These are phyloP conservation scores for Nakataea oryzae DNA, from an alignment of 2,329 filamentous ascomycete genomes.

Conservation along the genomic window DNA sequence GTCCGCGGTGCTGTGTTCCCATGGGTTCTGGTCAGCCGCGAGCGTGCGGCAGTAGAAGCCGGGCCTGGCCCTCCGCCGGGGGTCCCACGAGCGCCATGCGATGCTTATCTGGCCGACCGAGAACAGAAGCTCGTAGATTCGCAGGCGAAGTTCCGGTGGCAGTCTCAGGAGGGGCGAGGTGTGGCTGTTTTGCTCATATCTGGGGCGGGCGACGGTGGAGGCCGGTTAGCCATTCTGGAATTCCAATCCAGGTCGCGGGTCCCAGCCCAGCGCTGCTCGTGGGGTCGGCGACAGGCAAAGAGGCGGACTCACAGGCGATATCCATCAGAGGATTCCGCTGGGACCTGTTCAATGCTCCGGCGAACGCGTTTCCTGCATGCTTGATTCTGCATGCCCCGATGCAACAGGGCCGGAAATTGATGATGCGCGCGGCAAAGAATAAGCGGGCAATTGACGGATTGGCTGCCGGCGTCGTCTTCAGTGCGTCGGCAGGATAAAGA, in stretches of 20 bases:
- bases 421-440: neutral
- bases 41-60: slow-evolving; percentile 20
- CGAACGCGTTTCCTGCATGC: neutral
- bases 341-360: neutral
- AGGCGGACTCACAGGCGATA: neutral
- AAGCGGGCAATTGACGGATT: too few species aligned
- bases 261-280: neutral
- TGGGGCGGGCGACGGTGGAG: neutral
- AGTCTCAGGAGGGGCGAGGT: slow-evolving; percentile 19
- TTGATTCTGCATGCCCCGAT: slow-evolving; percentile 1
- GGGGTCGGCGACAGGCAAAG: neutral
- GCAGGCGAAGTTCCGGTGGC: slow-evolving; percentile 21
- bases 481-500: too few species aligned
- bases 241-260: neutral
- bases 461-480: neutral
- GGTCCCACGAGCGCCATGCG: slow-evolving; percentile 12
- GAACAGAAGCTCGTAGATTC: slow-evolving; percentile 21
- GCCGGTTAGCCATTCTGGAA: neutral
- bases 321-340: neutral
- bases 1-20: slow-evolving; percentile 6
- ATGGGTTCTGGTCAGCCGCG: slow-evolving; percentile 16
- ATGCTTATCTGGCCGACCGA: slow-evolving; percentile 21
- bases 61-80: slow-evolving; percentile 11
- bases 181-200: slow-evolving; percentile 10
- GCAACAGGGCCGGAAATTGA: too few species aligned